Evolutionary conservation across 2,329 filamentous ascomycete species (phyloP), one percentile per base, ranked within the genome.

Genomic region (Fusarium pseudoanthophilum): DNA sequence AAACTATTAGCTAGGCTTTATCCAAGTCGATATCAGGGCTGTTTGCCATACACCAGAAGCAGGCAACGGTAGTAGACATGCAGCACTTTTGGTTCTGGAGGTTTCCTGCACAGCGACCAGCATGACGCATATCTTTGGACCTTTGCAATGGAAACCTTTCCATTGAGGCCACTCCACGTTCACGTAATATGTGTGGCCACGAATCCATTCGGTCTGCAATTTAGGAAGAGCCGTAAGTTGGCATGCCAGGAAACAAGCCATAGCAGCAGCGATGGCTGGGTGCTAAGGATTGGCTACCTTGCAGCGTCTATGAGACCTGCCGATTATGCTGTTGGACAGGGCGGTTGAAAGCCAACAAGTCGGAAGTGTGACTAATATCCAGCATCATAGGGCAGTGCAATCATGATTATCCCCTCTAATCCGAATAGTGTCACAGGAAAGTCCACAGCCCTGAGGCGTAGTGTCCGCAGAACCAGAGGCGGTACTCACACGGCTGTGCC

Each of bases 361-460:
- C 13, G 26, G 28, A 5, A 34, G 11, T 26, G 26, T 52, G 51
- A 32, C 36, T 48, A 14, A 48, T 39, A 14, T 69, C 20, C 7
- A 43, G 32, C 7, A n/a, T 7, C 16, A 24, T 20, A 51, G 34
- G 51, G 30, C 34, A 46, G 21, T 46, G 30, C 11, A 53, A 14
- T 10, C 15, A 30, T 36, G 26, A n/a, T n/a, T 16, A 13, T 21
- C 16, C 24, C 26, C 24, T 59, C 51, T 21, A 28, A 18, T 20
- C 14, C 37, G 21, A 16, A 37, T 24, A 18, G 14, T 43, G 36
- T 11, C 40, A 48, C 51, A 28, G 40, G 24, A 53, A 37, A 32
- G n/a, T 48, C 37, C 60, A 46, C 40, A 58, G 46, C 46, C 42
- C 34, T 49, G 45, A 52, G 60, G 60, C 52, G 40, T 67, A 64